A percentile compares a stretch with the other conserved stretches of the same genome.
Conservation (phyloP, 768 basidiomycete species). For the Trametes punicea region DNA sequence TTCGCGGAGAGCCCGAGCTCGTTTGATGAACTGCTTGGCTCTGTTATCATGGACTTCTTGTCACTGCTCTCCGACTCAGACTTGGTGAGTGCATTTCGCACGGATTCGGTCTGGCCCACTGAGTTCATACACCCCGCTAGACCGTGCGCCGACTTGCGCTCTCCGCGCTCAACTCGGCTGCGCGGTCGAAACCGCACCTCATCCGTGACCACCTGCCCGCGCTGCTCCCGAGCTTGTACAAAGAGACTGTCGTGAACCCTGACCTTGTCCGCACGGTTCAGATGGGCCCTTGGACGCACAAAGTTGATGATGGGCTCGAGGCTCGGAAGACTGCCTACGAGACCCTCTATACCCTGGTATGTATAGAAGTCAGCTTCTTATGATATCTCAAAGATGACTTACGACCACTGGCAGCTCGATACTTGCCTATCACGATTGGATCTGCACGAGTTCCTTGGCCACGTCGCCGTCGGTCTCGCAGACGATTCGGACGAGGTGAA, state of each 20-base stretch:
- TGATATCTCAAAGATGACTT: not conserved
- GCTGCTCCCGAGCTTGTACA: conserved; percentile 80
- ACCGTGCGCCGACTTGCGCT: conserved; percentile 87
- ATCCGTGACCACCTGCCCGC: conserved; percentile 77
- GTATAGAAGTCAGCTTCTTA: conserved; percentile 25
- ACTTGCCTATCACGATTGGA: conserved; percentile 89
- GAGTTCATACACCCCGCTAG: conserved; percentile 38
- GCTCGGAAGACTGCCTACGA: conserved; percentile 97
- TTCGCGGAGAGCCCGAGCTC: conserved; percentile 83
- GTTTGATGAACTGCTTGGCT: conserved; percentile 89
- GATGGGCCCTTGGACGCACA: conserved; percentile 97
- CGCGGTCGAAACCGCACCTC: conserved; percentile 90
- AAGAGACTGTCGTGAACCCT: conserved; percentile 77
- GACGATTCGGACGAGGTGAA: conserved; percentile 98
- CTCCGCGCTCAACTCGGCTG: conserved; percentile 90
- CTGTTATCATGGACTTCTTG: conserved; percentile 87
- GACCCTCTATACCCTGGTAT: conserved; percentile 90
- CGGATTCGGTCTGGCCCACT: not conserved
- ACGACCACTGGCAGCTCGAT: conserved; percentile 62
- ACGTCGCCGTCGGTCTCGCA: conserved; percentile 76
- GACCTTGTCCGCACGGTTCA: conserved; percentile 86
- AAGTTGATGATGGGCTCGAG: conserved; percentile 95
- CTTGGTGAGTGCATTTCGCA: conserved; percentile 52
- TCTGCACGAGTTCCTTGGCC: conserved; percentile 76
- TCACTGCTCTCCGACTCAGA: conserved; percentile 87